Evolutionary conservation across 2,329 filamentous ascomycete genomes (phyloP), one percentile per base, ranked within the genome.

Genomic region (Aspergillus clavatus): DNA sequence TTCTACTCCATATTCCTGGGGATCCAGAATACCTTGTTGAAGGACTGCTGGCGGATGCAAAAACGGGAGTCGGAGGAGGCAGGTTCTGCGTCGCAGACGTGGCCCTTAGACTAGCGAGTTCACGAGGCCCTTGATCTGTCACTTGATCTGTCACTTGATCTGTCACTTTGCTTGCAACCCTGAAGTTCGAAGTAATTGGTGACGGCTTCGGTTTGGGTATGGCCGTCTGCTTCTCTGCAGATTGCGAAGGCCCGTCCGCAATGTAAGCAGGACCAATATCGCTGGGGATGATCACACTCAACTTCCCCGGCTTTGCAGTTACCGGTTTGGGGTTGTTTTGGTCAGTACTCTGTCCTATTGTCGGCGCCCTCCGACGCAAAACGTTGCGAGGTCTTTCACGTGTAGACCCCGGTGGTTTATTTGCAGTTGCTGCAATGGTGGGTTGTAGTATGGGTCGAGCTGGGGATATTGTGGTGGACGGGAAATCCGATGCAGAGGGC

Each of bases 1-100:
- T 70, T 42, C 71, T 63, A 53, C 71, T 71, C 69, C 69, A 74
- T 45, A 70, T 62, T 5, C 71, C 69, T 0, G 71, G 71, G 8
- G 71, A 74, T 24, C 67, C 68, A 7, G 71, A 72, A 41, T 72
- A 72, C 42, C 68, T 62, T 26, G 71, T 74, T 3, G 71, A 74
- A 18, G 71, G 70, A 19, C 67, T 73, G 48, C 67, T 71, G 6
- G 68, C 60, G 27, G 69, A 66, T 1, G 59, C 56, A 40, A 69
- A 65, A 10, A 62, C 57, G 1, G 70, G 63, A 7, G 68, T 69
- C 10, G 63, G 61, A 26, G 65, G 68, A 14, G 67, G 66, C 31
- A 69, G 47, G 28, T 67, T 63, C 28, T 61, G 57, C 7, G 60
- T 66, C 27, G 66, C 61, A 16, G 67, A 38, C 11, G 58, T 57